phyloP scores from a whole-genome alignment of 768 basidiomycete genomes.

The Guyanaporus albipodus region DNA sequence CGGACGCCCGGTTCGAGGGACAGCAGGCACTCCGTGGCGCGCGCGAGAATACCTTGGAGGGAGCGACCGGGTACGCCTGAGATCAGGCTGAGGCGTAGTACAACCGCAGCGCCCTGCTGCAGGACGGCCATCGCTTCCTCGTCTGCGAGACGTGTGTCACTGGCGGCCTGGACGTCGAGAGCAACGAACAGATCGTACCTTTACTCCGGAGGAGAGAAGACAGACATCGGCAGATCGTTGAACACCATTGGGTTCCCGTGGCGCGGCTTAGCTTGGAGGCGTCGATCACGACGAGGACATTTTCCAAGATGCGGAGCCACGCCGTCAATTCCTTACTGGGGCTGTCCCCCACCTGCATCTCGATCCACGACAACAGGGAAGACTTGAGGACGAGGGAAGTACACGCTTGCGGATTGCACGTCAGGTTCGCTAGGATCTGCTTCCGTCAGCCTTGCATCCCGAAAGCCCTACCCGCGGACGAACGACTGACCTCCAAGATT shows the following conservation, averaged over 20 bases:
- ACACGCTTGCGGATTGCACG: slow-evolving; percentile 63
- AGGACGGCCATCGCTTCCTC: slow-evolving; percentile 16
- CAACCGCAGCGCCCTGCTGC: slow-evolving; percentile 27
- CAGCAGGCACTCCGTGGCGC: slow-evolving; percentile 27
- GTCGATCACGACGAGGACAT: slow-evolving; percentile 52
- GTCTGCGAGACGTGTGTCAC: slow-evolving; percentile 8
- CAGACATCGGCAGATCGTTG: slow-evolving; percentile 52
- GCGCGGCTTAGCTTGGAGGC: slow-evolving; percentile 47
- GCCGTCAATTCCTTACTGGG: slow-evolving; percentile 42
- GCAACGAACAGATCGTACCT: slow-evolving; percentile 2
- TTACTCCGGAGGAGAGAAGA: slow-evolving; percentile 11
- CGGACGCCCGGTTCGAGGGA: slow-evolving; percentile 23
- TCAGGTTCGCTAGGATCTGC: slow-evolving; percentile 73
- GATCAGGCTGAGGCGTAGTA: slow-evolving; percentile 37
- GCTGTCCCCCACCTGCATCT: slow-evolving; percentile 52
- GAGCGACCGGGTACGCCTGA: slow-evolving; percentile 22
- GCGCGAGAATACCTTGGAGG: slow-evolving; percentile 32
- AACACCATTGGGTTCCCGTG: slow-evolving; percentile 59
- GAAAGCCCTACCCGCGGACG: neutral
- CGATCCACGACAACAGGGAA: slow-evolving; percentile 76
- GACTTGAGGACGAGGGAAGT: slow-evolving; percentile 70
- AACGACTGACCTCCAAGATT: slow-evolving; percentile 59
- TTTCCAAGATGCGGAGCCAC: slow-evolving; percentile 66
- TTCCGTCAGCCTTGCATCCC: neutral
- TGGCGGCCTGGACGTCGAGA: neutral